Conservation (phyloP, 2,329 filamentous ascomycete species). For the Verticillium nubilum region DNA sequence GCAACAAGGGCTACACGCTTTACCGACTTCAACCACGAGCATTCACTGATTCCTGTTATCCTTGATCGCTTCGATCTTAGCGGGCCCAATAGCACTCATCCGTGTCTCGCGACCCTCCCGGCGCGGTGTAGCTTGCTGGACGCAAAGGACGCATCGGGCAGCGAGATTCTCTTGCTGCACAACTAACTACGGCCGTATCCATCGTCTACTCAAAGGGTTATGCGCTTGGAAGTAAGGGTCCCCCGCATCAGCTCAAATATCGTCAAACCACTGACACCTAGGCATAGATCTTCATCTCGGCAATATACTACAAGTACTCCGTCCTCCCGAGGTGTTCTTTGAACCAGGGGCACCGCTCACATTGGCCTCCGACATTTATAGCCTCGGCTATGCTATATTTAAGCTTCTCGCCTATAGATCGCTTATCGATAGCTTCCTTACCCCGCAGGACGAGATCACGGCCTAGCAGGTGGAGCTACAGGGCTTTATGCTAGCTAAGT, state of each 20-base stretch:
- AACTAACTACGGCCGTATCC: constrained; percentile 15
- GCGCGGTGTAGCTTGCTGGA: constrained; percentile 11
- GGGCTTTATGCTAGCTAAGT: constrained; percentile 21
- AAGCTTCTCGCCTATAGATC: constrained; percentile 19
- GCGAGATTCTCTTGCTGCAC: constrained; percentile 12
- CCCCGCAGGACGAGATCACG: constrained; percentile 20
- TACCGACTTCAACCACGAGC: neutral
- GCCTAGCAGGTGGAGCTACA: constrained; percentile 23
- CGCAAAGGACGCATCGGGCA: constrained; percentile 3
- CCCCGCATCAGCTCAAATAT: neutral
- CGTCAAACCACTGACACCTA: neutral
- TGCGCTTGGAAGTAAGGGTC: constrained; percentile 16
- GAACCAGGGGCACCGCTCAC: constrained; percentile 22
- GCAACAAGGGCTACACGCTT: neutral
- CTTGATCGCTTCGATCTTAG: constrained; percentile 13
- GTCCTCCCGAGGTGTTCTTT: constrained; percentile 29
- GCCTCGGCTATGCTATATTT: constrained; percentile 23
- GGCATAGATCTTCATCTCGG: constrained; percentile 23
- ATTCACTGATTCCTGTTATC: constrained; percentile 3
- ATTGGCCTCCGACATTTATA: constrained; percentile 58
- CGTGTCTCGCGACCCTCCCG: constrained; percentile 10
- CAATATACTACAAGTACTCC: constrained; percentile 24
- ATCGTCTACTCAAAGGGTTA: constrained; percentile 15
- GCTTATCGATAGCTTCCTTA: constrained; percentile 21
- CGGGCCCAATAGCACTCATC: constrained; percentile 12